Percentiles rank a stretch among this genome's conserved stretches.
phyloP scores from a whole-genome alignment of 176 grass and related monocot genomes.

The Metroxylon sagu region DNA sequence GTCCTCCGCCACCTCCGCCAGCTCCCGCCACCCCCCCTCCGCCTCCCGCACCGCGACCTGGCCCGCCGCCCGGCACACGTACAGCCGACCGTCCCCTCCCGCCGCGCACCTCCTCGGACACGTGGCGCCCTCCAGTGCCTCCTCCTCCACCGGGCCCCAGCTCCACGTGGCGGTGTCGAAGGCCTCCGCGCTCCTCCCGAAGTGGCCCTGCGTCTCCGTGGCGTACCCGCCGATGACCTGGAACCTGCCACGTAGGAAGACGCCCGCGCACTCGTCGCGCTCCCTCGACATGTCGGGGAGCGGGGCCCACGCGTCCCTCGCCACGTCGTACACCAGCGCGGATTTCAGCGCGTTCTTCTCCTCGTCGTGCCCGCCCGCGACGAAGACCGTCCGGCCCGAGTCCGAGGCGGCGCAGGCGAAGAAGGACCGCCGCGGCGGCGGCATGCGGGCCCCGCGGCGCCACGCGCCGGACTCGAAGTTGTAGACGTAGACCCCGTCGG shows the following conservation, averaged over 20 bases:
- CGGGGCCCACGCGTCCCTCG: neutral
- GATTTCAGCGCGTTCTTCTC: neutral
- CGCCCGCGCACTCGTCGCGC: neutral
- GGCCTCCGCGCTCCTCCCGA: neutral
- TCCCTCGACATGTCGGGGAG: neutral
- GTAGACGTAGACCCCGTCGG: neutral
- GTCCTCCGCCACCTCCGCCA: neutral
- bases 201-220: neutral
- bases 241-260: neutral
- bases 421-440: no score
- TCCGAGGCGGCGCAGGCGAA: no score
- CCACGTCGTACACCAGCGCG: neutral
- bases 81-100: neutral
- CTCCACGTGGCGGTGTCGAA: neutral
- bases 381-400: no score
- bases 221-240: neutral
- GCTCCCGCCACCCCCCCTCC: neutral
- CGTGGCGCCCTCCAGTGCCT: neutral
- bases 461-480: neutral
- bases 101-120: neutral
- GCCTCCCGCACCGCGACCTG: neutral
- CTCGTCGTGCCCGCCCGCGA: no score
- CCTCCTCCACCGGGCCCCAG: conserved; percentile 4
- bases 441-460: no score
- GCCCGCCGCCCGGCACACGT: neutral